Base-by-base conservation (phyloP, 2,329 filamentous ascomycete species). In the Spiromastix sp. region DNA sequence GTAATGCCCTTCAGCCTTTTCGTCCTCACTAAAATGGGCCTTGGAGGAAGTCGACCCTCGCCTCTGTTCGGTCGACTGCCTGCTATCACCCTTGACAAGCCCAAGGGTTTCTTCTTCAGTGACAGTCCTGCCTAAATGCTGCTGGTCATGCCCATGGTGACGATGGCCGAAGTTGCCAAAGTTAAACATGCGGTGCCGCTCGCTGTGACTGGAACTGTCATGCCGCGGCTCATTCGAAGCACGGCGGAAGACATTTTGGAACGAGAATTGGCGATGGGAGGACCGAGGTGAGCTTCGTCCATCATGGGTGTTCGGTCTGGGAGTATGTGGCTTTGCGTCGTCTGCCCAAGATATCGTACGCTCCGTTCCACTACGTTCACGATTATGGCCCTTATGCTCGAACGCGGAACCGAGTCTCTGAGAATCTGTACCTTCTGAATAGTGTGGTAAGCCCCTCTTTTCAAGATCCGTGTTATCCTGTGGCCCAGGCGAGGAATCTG, bases 101-200 rank as follows among this genome's bases (percentile, higher is more conserved):
- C 85, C 86, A 5, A 89, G 59, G 12, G 75, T 68, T 59, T 93
- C 86, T 60, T 94, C 86, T 54, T 93, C 86, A 0, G 82, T 87
- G 2, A 74, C 74, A 29, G 66, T 67, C 29, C 57, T 43, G 11
- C 43, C 42, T 52, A 55, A 53, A 45, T 51, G 54, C 55, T 49
- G 37, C 51, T 44, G 41, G 44, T 50, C 39, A 52, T 29, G 42
- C 5, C 21, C 20, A 15, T 30, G 30, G 18, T 24, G 36, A 11
- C 36, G 37, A 3, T 37, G n/a, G 10, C 20, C 24, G 20, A 44
- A 34, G 25, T 32, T 16, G 3, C 36, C 27, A 12, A 42, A 30
- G 5, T 31, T 30, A 18, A 42, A 32, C 12, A 40, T 30, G 3
- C 27, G 22, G 10, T 29, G 15, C n/a, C 28, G 30, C 3, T 32